A percentile compares a stretch with the other conserved stretches of the same genome.
Conservation (phyloP, 2,329 filamentous ascomycete species). For the Colletotrichum tabaci region DNA sequence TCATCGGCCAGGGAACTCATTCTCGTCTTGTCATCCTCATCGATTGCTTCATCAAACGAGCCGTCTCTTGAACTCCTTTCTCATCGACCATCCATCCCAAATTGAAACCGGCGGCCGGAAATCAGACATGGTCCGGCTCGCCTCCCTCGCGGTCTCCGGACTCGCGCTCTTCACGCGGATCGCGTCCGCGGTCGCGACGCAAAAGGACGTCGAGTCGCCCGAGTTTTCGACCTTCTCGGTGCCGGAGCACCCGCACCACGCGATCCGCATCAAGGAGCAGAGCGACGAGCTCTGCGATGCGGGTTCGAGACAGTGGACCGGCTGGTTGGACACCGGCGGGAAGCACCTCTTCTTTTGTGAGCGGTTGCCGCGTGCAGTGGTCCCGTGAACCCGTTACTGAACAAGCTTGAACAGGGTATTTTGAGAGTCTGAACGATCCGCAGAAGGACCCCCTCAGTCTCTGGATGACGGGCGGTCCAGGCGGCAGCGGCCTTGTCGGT, state of each 20-base stretch:
- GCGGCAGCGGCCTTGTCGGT: conserved; percentile 67
- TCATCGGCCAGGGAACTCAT: neutral
- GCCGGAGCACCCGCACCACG: conserved; percentile 43
- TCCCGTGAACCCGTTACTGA: too few relatives aligned
- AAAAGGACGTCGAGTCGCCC: conserved; percentile 21
- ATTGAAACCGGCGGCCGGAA: neutral
- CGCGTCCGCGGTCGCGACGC: conserved; percentile 18
- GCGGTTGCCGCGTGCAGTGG: neutral
- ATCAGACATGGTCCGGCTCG: conserved; percentile 16
- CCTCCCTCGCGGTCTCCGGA: conserved; percentile 16
- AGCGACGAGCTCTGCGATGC: conserved; percentile 47
- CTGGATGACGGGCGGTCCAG: conserved; percentile 74
- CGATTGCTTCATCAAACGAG: neutral
- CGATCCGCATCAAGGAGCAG: conserved; percentile 47
- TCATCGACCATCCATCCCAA: neutral
- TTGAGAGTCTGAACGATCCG: conserved; percentile 48
- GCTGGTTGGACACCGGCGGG: conserved; percentile 47
- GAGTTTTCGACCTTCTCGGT: conserved; percentile 32
- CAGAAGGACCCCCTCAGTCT: conserved; percentile 60
- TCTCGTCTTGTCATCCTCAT: neutral
- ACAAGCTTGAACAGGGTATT: conserved; percentile 44
- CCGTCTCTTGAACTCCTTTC: neutral
- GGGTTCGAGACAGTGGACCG: conserved; percentile 48
- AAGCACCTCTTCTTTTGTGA: conserved; percentile 45
- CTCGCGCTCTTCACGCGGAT: conserved; percentile 22